Conservation (phyloP, 306 rosid genomes). For the Cicer arietinum region DNA sequence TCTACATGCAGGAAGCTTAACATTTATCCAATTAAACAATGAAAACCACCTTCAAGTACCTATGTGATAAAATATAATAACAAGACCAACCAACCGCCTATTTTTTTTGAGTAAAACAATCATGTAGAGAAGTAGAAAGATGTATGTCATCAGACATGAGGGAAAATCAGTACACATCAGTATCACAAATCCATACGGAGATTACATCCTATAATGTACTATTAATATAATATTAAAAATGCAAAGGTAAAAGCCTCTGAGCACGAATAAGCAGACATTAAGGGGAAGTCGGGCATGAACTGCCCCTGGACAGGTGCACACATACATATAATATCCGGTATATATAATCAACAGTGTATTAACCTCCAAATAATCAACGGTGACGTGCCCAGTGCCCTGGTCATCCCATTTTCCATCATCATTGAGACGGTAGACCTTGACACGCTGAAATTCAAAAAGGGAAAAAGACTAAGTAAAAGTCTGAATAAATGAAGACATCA, state of each 20-base stretch:
- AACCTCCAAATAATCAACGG: slow-evolving; percentile 92
- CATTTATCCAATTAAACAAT: background rate
- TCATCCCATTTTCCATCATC: slow-evolving; percentile 97
- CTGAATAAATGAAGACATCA: slow-evolving; percentile 20
- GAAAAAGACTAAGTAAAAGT: slow-evolving; percentile 14
- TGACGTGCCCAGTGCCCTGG: slow-evolving; percentile 94
- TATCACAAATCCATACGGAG: slow-evolving; percentile 9
- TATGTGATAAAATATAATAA: background rate
- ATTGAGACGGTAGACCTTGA: slow-evolving; percentile 86
- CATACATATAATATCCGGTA: background rate
- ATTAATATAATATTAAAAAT: slow-evolving; percentile 9
- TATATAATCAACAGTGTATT: slow-evolving; percentile 34
- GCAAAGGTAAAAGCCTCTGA: slow-evolving; percentile 1
- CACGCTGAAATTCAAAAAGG: slow-evolving; percentile 72
- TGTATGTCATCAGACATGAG: slow-evolving; percentile 11
- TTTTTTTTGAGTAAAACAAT: slow-evolving; percentile 18
- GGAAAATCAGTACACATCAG: background rate
- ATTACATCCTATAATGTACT: background rate
- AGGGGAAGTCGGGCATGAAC: slow-evolving; percentile 23
- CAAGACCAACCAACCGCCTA: slow-evolving; percentile 2
- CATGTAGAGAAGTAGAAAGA: background rate
- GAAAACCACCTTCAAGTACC: slow-evolving; percentile 21
- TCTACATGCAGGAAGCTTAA: slow-evolving; percentile 24
- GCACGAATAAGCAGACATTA: slow-evolving; percentile 36
- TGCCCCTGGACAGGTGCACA: background rate